Evolutionary conservation across 1,284 basidiomycete genomes (phyloP).

Genomic region (Neotropicomus parvogracilis): DNA sequence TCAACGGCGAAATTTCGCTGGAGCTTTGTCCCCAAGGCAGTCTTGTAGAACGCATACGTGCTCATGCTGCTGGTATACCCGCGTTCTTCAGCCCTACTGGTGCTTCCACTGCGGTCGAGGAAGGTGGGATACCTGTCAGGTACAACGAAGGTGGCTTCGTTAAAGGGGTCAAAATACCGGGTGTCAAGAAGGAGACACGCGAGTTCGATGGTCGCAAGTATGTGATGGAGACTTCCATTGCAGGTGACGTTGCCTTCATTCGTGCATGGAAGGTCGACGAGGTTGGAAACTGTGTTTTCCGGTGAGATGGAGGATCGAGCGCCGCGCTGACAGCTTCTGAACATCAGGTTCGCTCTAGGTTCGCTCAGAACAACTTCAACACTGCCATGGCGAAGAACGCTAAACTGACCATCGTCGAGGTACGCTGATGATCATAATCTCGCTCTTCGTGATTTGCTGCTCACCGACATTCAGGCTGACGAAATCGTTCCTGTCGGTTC

Average conservation of each 20-base stretch:
- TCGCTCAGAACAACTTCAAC: slow-evolving; percentile 87
- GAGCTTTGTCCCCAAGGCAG: slow-evolving; percentile 92
- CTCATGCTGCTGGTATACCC: slow-evolving; percentile 92
- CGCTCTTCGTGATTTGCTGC: not conserved
- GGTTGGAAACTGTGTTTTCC: slow-evolving; percentile 81
- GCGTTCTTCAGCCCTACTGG: slow-evolving; percentile 96
- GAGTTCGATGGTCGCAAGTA: slow-evolving; percentile 82
- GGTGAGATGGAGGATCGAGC: slow-evolving; percentile 38
- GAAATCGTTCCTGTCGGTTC: slow-evolving; percentile 87
- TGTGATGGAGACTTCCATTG: slow-evolving; percentile 84
- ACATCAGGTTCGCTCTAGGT: slow-evolving; percentile 44
- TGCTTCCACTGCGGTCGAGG: slow-evolving; percentile 83
- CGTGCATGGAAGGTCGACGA: slow-evolving; percentile 96
- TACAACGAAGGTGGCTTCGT: slow-evolving; percentile 67
- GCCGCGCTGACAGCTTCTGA: not conserved
- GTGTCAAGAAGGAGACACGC: slow-evolving; percentile 75
- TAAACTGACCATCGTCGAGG: slow-evolving; percentile 89
- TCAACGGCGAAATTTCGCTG: slow-evolving; percentile 76
- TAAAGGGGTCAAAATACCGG: slow-evolving; percentile 63
- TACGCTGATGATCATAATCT: slow-evolving; percentile 26
- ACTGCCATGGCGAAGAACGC: slow-evolving; percentile 87
- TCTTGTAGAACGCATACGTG: slow-evolving; percentile 86
- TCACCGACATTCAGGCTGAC: slow-evolving; percentile 60
- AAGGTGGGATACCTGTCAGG: slow-evolving; percentile 70
- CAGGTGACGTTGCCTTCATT: slow-evolving; percentile 87